Evolutionary conservation across 345 rosid species (phyloP), one percentile per base, ranked within the genome.

Genomic region (Moringa oleifera): DNA sequence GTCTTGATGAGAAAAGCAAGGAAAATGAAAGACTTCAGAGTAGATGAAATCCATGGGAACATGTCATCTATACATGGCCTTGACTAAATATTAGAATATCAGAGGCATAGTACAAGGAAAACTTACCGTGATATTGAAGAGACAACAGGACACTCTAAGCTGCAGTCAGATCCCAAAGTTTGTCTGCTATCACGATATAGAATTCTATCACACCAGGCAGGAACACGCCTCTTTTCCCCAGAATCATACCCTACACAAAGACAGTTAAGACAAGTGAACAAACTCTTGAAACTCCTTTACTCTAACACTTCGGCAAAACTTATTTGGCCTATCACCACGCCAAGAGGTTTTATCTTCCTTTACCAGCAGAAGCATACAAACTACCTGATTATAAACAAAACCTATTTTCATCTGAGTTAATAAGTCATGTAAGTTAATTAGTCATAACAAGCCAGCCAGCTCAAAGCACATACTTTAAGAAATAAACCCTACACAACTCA

Each of bases 171-270:
- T 57, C 74, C 81, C 60, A 71, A 23, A 51, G 71, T 64, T 51
- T 37, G 64, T 61, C 80, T 83, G 66, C 72, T 85, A 71, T 88
- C 96, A 19, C 96, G 90, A 67, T 77, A 88, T 61, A 88, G 62
- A 71, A 88, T 78, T 77, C 96, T 77, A 50, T 88, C 96, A 63
- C 96, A 88, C 96, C 96, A 88, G 52, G 96, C 96, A 65, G 96
- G 96, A 69, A 88, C 75, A 0, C 96, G 90, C 64, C 78, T 88
- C 73, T 88, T 88, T 81, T 88, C 92, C 59, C 96, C 92, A 50
- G 96, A 77, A 73, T 88, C 96, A 63, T 88, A 88, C 52, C 90
- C 96, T 89, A 80, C 36, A 61, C 0, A 60, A 55, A 33, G 20
- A 66, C 36, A 55, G 45, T 33, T 65, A 33, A 61, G 12, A 61